Evolutionary conservation across 805 yeast genomes (phyloP).

Genomic region (Hagleromyces aurorensis): DNA sequence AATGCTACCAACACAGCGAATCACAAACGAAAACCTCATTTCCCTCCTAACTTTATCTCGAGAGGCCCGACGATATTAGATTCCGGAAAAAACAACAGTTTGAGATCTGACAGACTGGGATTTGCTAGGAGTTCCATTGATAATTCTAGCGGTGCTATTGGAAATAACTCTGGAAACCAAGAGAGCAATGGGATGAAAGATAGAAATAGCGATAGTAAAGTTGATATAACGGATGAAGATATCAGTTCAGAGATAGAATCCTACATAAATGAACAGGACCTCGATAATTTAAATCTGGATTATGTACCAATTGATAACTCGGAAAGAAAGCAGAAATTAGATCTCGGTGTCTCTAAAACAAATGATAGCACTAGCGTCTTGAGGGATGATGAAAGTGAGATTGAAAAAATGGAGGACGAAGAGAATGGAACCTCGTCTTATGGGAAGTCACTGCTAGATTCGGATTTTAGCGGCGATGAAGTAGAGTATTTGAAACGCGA

Average conservation of each 20-base stretch:
- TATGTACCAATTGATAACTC: conserved; percentile 7
- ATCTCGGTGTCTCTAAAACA: background rate
- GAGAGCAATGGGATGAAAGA: background rate
- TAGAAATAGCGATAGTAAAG: conserved; percentile 2
- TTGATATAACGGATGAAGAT: conserved; percentile 4
- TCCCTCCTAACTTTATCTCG: conserved; percentile 16
- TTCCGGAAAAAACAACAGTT: conserved; percentile 9
- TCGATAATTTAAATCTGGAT: conserved; percentile 20
- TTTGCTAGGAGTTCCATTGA: conserved; percentile 1
- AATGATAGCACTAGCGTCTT: conserved; percentile 1
- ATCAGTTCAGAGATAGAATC: conserved; percentile 28
- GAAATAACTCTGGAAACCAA: conserved; percentile 2
- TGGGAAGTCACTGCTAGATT: conserved; percentile 29
- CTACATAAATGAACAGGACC: conserved; percentile 27
- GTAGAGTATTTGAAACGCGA: conserved; percentile 12
- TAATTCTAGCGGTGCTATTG: conserved; percentile 2
- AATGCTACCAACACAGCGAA: conserved; percentile 3
- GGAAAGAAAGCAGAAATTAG: conserved; percentile 5
- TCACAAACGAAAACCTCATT: conserved; percentile 12
- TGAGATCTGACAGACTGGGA: conserved; percentile 9
- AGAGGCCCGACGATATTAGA: conserved; percentile 11
- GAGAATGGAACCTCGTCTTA: conserved; percentile 22
- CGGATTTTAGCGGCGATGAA: conserved; percentile 23
- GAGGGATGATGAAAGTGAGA: background rate
- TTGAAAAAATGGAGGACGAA: conserved; percentile 1